Evolutionary conservation across 2,329 filamentous ascomycete species (phyloP).

Genomic region (Trichophyton schoenleinii): DNA sequence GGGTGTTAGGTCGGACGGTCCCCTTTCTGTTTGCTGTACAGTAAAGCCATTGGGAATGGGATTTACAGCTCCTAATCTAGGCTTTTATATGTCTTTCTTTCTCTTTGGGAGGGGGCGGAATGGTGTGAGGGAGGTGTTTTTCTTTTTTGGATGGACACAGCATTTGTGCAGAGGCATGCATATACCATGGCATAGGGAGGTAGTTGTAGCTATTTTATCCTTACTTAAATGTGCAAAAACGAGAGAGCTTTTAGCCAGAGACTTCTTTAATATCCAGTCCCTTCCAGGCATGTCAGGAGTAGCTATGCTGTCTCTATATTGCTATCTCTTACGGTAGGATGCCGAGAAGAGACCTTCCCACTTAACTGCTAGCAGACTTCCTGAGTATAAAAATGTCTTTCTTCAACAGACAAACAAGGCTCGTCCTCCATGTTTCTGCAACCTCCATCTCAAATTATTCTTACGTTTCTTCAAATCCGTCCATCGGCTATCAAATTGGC

Average conservation of each 20-base stretch:
- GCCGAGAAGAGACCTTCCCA: no score
- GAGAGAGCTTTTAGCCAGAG: not conserved
- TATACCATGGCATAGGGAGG: conserved; percentile 1
- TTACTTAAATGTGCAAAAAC: not conserved
- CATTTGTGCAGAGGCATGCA: not conserved
- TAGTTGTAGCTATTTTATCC: not conserved
- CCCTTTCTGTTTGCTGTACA: not conserved
- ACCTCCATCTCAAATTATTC: no score
- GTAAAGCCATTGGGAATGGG: not conserved
- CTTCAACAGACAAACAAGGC: no score
- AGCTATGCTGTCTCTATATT: no score
- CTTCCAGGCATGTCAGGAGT: not conserved
- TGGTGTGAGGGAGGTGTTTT: not conserved
- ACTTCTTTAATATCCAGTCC: not conserved
- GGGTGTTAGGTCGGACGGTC: not conserved
- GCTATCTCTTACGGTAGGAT: no score
- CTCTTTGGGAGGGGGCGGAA: not conserved
- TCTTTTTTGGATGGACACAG: not conserved
- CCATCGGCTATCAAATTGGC: no score
- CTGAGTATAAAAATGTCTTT: no score
- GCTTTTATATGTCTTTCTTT: not conserved
- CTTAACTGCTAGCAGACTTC: no score
- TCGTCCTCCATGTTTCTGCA: no score
- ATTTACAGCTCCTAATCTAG: not conserved
- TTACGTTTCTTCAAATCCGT: no score